Evolutionary conservation across 2,329 filamentous ascomycete genomes (phyloP).

Genomic region (Pseudodiploospora longispora): DNA sequence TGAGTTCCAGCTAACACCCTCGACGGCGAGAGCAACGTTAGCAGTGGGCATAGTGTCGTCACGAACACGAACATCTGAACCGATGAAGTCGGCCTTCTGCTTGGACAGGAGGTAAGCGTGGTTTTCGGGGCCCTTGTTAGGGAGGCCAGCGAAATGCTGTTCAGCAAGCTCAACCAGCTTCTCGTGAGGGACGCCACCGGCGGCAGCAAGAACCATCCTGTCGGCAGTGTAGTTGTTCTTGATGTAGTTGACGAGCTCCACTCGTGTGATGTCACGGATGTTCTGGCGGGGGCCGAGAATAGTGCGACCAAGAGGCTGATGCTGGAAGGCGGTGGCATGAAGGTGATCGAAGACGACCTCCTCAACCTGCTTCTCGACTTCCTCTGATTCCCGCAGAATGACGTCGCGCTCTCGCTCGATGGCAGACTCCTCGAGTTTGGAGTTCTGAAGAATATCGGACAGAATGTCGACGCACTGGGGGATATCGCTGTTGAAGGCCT

Average conservation of each 20-base stretch:
- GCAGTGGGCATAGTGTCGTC: constrained; percentile 94
- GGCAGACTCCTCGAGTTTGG: constrained; percentile 85
- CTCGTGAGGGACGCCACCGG: constrained; percentile 88
- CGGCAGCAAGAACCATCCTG: constrained; percentile 96
- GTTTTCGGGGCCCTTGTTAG: constrained; percentile 65
- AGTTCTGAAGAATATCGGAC: constrained; percentile 98
- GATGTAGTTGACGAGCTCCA: constrained; percentile 92
- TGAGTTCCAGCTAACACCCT: constrained; percentile 99
- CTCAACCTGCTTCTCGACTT: constrained; percentile 99
- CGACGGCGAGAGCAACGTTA: constrained; percentile 96
- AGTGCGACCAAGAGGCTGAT: constrained; percentile 91
- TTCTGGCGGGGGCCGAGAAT: constrained; percentile 97
- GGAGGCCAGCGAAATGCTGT: constrained; percentile 82
- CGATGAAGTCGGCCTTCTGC: constrained; percentile 88
- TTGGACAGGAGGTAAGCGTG: constrained; percentile 71
- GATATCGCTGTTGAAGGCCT: constrained; percentile 96
- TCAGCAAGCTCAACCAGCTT: constrained; percentile 93
- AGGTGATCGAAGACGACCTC: constrained; percentile 99
- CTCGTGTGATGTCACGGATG: constrained; percentile 89
- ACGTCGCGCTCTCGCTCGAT: constrained; percentile 98
- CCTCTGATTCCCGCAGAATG: constrained; percentile 96
- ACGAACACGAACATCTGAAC: constrained; percentile 89
- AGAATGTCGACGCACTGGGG: constrained; percentile 96
- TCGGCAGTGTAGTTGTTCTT: constrained; percentile 99
- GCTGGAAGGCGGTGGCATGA: constrained; percentile 95